These are phyloP conservation scores for Taphrina communis DNA, from an alignment of 1,139 yeast species.

Conservation along the genomic window DNA sequence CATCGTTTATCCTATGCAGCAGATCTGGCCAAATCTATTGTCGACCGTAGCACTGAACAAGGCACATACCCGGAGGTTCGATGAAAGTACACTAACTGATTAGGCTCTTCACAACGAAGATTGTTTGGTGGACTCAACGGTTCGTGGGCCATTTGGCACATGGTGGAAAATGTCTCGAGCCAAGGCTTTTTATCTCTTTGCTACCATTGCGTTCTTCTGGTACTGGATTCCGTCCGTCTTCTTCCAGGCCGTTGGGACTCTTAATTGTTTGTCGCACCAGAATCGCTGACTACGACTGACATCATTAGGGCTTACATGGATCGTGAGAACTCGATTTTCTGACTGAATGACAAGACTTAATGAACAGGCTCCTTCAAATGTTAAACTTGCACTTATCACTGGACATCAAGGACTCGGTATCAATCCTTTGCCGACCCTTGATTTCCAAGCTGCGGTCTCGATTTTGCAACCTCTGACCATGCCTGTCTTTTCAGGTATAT, in stretches of 20 bases:
- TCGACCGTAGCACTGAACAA: constrained; percentile 50
- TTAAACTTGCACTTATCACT: constrained; percentile 61
- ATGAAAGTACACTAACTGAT: not conserved
- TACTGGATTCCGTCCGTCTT: constrained; percentile 62
- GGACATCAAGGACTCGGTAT: constrained; percentile 64
- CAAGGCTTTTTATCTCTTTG: constrained; percentile 56
- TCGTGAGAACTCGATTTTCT: constrained; percentile 47
- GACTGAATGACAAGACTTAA: not conserved
- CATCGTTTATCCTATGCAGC: constrained; percentile 65
- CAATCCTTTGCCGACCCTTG: constrained; percentile 54
- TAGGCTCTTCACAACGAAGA: constrained; percentile 35
- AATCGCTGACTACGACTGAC: not conserved
- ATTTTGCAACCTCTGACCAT: constrained; percentile 5
- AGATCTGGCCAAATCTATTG: constrained; percentile 64
- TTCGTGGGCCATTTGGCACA: constrained; percentile 65
- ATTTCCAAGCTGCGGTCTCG: constrained; percentile 49
- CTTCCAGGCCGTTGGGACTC: constrained; percentile 59
- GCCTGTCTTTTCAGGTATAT: constrained; percentile 60
- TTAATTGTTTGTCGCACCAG: constrained; percentile 55
- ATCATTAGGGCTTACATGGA: constrained; percentile 61
- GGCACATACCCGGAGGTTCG: not conserved
- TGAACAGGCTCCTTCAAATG: constrained; percentile 56
- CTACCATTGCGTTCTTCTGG: constrained; percentile 57
- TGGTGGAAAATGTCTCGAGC: constrained; percentile 64
- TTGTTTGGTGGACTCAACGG: constrained; percentile 48